phyloP scores from a whole-genome alignment of 176 grass and related monocot species.

The Avena insularis region DNA sequence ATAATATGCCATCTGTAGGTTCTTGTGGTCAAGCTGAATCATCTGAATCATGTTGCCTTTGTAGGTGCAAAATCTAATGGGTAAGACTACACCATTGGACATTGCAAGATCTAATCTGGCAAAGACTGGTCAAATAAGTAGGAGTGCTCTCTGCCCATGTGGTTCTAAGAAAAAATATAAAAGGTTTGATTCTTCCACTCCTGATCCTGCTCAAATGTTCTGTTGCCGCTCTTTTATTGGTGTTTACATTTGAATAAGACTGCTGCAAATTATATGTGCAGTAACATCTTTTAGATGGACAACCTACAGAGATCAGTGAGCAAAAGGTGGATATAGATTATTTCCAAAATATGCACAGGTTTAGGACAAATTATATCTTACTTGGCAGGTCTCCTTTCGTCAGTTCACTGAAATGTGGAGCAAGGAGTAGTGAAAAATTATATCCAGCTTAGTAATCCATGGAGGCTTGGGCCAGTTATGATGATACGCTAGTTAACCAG shows the following conservation, averaged over 20 bases:
- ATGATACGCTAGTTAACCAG: neutral
- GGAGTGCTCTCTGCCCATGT: conserved; percentile 88
- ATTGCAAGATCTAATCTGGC: conserved; percentile 64
- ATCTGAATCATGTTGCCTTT: conserved; percentile 12
- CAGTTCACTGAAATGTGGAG: neutral
- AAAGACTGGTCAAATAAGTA: conserved; percentile 88
- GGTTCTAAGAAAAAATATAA: conserved; percentile 92
- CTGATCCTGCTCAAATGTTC: neutral
- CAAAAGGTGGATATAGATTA: neutral
- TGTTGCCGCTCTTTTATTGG: neutral
- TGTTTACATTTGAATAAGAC: neutral
- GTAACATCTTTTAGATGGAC: conserved; percentile 10
- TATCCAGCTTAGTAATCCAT: neutral
- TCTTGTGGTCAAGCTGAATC: conserved; percentile 8
- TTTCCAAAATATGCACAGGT: neutral
- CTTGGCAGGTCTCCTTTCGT: no score
- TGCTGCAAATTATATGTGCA: neutral
- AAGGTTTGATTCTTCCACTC: conserved; percentile 56
- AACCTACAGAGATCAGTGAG: neutral
- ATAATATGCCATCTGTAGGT: neutral
- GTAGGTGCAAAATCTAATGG: conserved; percentile 91
- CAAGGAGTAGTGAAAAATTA: no score
- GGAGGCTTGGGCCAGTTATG: neutral
- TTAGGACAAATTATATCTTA: neutral
- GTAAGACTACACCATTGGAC: conserved; percentile 65